These are phyloP conservation scores for Syzygium grande DNA, from an alignment of 345 rosid genomes.

Conservation along the genomic window DNA sequence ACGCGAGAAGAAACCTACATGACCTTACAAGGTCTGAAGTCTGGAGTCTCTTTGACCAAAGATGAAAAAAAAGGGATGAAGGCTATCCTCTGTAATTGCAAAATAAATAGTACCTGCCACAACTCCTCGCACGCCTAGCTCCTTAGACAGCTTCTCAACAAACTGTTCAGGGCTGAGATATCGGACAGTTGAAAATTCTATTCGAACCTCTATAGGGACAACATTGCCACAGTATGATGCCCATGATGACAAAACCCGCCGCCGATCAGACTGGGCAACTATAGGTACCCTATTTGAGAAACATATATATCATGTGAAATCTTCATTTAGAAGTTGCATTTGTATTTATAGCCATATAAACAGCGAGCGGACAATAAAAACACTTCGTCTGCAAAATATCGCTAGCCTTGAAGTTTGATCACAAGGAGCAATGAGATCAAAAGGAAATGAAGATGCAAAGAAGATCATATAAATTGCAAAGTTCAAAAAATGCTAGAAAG, in stretches of 20 bases:
- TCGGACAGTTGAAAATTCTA: slow-evolving; percentile 72
- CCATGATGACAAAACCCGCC: slow-evolving; percentile 78
- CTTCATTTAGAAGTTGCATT: neutral
- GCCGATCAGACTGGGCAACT: slow-evolving; percentile 86
- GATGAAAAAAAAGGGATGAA: neutral
- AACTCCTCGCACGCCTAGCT: slow-evolving; percentile 70
- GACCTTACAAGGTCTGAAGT: neutral
- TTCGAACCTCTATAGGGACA: slow-evolving; percentile 53
- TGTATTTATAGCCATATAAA: neutral
- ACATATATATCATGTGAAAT: neutral
- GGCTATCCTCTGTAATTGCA: neutral
- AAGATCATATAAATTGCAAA: neutral
- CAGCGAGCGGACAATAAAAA: neutral
- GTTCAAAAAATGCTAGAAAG: neutral
- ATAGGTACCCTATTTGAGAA: slow-evolving; percentile 54
- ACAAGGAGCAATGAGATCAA: neutral
- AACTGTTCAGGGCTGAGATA: slow-evolving; percentile 74
- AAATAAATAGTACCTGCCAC: slow-evolving; percentile 53
- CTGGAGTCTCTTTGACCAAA: neutral
- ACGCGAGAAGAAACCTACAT: neutral
- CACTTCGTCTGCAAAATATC: neutral
- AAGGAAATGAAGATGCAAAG: neutral
- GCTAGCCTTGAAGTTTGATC: neutral
- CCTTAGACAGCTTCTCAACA: slow-evolving; percentile 84
- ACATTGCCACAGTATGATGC: slow-evolving; percentile 59